These are phyloP conservation scores for Camellia sinensis DNA, from an alignment of 148 eudicot genomes.

Conservation along the genomic window DNA sequence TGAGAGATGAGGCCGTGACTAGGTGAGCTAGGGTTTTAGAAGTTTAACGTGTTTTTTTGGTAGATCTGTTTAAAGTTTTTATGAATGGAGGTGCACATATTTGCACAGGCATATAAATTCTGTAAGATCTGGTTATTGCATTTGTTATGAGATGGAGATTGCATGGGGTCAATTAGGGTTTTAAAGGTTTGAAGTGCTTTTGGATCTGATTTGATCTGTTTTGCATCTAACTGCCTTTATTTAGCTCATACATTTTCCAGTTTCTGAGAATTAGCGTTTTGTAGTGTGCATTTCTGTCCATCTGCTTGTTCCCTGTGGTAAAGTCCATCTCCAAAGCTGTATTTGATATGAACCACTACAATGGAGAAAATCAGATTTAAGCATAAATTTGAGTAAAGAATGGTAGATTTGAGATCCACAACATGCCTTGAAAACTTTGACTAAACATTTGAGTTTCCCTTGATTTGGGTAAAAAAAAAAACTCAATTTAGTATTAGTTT, in stretches of 20 bases:
- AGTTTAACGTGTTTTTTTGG: background rate
- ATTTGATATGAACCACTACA: no score
- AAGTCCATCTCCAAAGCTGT: no score
- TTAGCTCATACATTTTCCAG: background rate
- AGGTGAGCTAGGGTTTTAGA: slow-evolving; percentile 6
- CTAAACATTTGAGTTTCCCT: no score
- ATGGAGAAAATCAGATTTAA: no score
- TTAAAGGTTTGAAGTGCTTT: background rate
- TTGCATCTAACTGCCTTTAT: background rate
- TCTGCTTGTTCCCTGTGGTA: no score
- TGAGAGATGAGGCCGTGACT: background rate
- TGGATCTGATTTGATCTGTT: background rate
- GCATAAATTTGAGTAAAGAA: no score
- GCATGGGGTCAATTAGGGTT: background rate
- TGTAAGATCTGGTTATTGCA: background rate
- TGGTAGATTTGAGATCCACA: no score
- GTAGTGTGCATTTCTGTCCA: background rate
- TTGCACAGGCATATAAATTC: background rate
- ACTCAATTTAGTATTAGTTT: no score
- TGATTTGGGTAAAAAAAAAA: no score
- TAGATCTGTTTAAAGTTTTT: background rate
- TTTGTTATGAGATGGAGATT: background rate
- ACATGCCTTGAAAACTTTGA: no score
- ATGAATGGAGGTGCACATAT: background rate
- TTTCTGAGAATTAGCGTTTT: background rate